Conservation (phyloP, 116 monocot species). For the Thalassia testudinum region DNA sequence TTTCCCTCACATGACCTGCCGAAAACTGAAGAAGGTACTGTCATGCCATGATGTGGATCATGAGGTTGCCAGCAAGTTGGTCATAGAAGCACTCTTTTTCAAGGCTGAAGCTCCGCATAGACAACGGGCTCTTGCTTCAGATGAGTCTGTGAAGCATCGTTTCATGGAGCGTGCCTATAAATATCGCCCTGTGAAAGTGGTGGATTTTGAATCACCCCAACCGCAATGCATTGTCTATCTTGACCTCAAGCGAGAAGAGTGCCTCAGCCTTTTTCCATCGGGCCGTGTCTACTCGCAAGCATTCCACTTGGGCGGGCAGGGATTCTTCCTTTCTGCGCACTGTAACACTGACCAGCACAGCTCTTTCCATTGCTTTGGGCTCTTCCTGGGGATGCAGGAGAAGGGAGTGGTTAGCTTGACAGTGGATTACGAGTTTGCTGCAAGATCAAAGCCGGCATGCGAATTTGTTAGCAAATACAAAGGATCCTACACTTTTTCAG, state of each 20-base stretch:
- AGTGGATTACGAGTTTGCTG: conserved; percentile 86
- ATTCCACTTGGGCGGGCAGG: conserved; percentile 79
- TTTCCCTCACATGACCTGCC: conserved; percentile 61
- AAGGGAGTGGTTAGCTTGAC: conserved; percentile 65
- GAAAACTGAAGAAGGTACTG: conserved; percentile 67
- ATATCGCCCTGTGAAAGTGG: conserved; percentile 76
- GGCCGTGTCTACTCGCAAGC: conserved; percentile 83
- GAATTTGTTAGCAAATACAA: conserved; percentile 89
- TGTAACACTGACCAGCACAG: conserved; percentile 83
- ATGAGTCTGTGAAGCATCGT: conserved; percentile 11
- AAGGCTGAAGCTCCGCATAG: conserved; percentile 60
- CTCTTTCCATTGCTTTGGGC: conserved; percentile 74
- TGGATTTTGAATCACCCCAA: conserved; percentile 70
- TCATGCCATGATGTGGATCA: conserved; percentile 57
- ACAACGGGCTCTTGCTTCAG: conserved; percentile 32
- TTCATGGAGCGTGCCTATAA: conserved; percentile 71
- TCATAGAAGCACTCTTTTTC: conserved; percentile 73
- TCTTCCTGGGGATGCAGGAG: conserved; percentile 92
- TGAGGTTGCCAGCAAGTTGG: conserved; percentile 46
- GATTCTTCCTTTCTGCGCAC: conserved; percentile 90
- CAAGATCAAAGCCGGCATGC: conserved; percentile 35
- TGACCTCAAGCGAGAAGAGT: conserved; percentile 67
- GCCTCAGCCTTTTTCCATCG: conserved; percentile 52
- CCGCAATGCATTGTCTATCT: conserved; percentile 86
- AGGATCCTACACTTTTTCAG: conserved; percentile 74